phyloP scores from a whole-genome alignment of 305 asterid genomes.

The Salvia sclarea region DNA sequence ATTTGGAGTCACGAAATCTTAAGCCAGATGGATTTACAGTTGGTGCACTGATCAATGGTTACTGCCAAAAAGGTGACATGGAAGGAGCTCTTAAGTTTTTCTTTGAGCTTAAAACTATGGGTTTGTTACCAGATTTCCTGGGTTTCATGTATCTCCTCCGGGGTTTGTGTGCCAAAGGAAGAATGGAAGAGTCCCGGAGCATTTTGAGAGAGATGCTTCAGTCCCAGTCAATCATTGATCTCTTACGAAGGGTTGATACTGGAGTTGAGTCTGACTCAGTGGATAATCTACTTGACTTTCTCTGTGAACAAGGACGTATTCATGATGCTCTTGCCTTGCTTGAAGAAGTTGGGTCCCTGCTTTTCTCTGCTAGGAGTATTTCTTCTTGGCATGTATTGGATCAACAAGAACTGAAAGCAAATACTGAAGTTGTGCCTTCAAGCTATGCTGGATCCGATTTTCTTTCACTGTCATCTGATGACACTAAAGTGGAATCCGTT shows the following conservation, averaged over 20 bases:
- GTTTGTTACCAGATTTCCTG: slow-evolving; percentile 68
- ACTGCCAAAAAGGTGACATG: slow-evolving; percentile 79
- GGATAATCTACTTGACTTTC: slow-evolving; percentile 50
- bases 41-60: slow-evolving; percentile 66
- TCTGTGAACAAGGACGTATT: slow-evolving; percentile 82
- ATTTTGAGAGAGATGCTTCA: slow-evolving; percentile 83
- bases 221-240: slow-evolving; percentile 48
- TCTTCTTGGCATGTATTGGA: slow-evolving; percentile 30
- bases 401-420: slow-evolving; percentile 28
- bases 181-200: slow-evolving; percentile 89
- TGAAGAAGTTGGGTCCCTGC: slow-evolving; percentile 58
- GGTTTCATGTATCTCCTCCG: slow-evolving; percentile 73
- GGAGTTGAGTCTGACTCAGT: slow-evolving; percentile 63
- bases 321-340: slow-evolving; percentile 70
- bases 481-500: slow-evolving; percentile 25
- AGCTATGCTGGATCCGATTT: slow-evolving; percentile 26
- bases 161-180: slow-evolving; percentile 83
- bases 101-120: slow-evolving; percentile 52
- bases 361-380: slow-evolving; percentile 45
- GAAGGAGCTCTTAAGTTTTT: slow-evolving; percentile 76
- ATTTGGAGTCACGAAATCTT: slow-evolving; percentile 54
- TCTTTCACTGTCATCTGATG: slow-evolving; percentile 28
- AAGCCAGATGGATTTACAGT: slow-evolving; percentile 82
- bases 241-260: slow-evolving; percentile 48
- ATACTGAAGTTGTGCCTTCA: slow-evolving; percentile 27